Base-by-base conservation (phyloP, 805 yeast genomes). In the Starmerella apicola region DNA sequence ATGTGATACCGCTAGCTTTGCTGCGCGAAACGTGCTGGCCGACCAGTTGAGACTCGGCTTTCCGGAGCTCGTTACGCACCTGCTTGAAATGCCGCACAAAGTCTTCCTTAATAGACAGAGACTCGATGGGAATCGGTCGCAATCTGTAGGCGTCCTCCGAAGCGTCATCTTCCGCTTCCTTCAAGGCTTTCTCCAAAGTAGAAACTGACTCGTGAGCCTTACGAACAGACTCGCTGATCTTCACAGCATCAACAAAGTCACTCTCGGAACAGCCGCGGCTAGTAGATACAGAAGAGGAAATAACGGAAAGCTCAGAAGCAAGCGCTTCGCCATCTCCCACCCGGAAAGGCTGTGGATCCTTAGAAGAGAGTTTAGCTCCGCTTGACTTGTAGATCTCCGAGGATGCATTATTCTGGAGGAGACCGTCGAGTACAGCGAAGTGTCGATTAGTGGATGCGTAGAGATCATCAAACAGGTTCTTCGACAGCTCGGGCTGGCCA, bases 51-150 rank as follows among this genome's bases (percentile, higher is more conserved):
- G n/a, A n/a, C n/a, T n/a, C n/a, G 25, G 34, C 34, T 6, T 16
- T 24, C 5, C 31, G n/a, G 16, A 37, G 16, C 15, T 17, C 5
- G 8, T 35, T 20, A 12, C 7, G 2, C 12, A 41, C 19, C 23
- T 20, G 22, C 21, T 17, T 32, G 4, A 29, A 5, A 16, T 35
- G 34, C 6, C 16, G 4, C 15, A 21, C 32, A 6, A 44, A 23
- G 5, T 19, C 32, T 18, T 16, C 22, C 23, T 36, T 36, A 13
- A 19, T n/a, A 15, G 18, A 18, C 9, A 27, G n/a, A 23, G 38
- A 31, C 19, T 27, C 30, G 1, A 31, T 17, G 12, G 48, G 41
- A 15, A 44, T 13, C n/a, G 45, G 48, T 12, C 43, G 30, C 27
- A 41, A 22, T 13, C 24, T 12, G 28, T 35, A 44, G 8, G 48